Base-by-base conservation (phyloP, 805 yeast species). In the Saccharomycopsis selenospora region DNA sequence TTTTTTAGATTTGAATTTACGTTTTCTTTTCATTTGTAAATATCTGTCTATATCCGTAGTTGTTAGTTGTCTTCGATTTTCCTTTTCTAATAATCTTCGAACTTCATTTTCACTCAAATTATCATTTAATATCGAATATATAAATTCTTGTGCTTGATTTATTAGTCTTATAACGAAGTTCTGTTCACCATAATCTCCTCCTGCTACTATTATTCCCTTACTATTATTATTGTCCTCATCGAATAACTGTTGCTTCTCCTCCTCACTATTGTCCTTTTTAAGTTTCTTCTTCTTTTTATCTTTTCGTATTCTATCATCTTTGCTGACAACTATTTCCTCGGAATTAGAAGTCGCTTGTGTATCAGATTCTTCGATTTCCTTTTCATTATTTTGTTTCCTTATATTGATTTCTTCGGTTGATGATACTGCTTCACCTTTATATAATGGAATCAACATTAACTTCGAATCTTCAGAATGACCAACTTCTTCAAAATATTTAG, bases 381-480 rank as follows among this genome's bases (percentile, higher is more conserved):
- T 25, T 18, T 18, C 28, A 27, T 5, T 10, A 27, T 3, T 18
- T 4, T 42, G 36, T 27, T 18, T 5, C 11, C 14, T 5, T 26
- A 3, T 3, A 11, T 20, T 6, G 13, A 20, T 14, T 7, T 24
- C n/a, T 17, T 38, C 38, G 26, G 24, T 4, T 24, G 23, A 11
- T 11, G 42, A n/a, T 18, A 38, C 17, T 24, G 49, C 33, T 6
- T 44, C 46, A 20, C 56, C 56, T 24, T 44, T 50, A 14, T 24
- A 28, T n/a, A 51, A 23, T 2, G 56, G 56, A 17, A 8, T 25
- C 13, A 53, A 33, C 53, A 76, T 70, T 53, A 73, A 79, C 55
- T 70, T 73, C 27, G 83, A 82, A 53, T 77, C 82, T 49, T 78
- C 83, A 8, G 83, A 76, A 61, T 79, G 84, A 17, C 84, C 84